These are phyloP conservation scores for Filosporella fistucella DNA, from an alignment of 495 filamentous ascomycete genomes.

Conservation along the genomic window DNA sequence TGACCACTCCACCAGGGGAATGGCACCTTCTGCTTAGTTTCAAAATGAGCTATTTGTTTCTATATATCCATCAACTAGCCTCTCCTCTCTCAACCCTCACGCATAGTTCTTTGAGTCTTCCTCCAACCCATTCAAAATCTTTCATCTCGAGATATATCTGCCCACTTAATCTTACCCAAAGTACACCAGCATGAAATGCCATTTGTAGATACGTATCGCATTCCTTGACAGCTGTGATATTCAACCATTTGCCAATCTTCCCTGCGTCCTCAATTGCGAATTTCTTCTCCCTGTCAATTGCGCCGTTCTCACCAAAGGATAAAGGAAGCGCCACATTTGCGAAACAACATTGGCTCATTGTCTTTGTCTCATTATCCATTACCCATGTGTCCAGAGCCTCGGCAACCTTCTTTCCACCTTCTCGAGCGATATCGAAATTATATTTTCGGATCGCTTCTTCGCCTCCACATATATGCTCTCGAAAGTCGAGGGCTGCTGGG, in stretches of 20 bases:
- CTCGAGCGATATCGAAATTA: slow-evolving; percentile 47
- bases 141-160: slow-evolving; percentile 73
- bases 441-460: slow-evolving; percentile 64
- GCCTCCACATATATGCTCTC: slow-evolving; percentile 63
- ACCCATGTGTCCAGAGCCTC: slow-evolving; percentile 64
- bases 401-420: slow-evolving; percentile 54
- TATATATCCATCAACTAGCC: background rate
- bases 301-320: background rate
- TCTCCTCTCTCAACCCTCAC: slow-evolving; percentile 43
- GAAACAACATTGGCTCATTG: slow-evolving; percentile 6
- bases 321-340: slow-evolving; percentile 18
- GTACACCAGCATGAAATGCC: slow-evolving; percentile 48
- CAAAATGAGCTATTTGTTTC: no score
- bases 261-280: background rate
- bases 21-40: no score
- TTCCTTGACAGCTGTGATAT: slow-evolving; percentile 46
- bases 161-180: slow-evolving; percentile 71
- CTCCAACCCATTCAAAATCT: slow-evolving; percentile 72
- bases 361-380: slow-evolving; percentile 46
- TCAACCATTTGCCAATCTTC: slow-evolving; percentile 38
- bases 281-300: background rate
- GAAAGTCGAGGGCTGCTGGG: slow-evolving; percentile 65
- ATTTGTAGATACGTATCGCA: slow-evolving; percentile 68
- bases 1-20: no score
- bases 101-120: slow-evolving; percentile 55